These are phyloP conservation scores for Pseudoneurospora amorphoporcata DNA, from an alignment of 495 filamentous ascomycete genomes.

Conservation along the genomic window DNA sequence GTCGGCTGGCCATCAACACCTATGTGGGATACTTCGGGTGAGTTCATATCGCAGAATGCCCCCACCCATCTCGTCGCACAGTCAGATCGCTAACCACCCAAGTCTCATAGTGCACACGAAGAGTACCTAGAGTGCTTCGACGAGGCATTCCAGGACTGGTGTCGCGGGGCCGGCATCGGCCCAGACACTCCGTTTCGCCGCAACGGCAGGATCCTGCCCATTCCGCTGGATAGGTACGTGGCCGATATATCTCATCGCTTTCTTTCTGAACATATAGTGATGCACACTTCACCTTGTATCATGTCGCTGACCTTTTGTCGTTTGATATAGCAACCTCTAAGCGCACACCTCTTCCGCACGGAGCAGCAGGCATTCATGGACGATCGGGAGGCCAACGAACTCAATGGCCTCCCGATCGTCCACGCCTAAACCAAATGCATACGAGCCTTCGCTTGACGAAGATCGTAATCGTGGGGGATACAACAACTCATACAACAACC, in stretches of 20 bases:
- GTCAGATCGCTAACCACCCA: no score
- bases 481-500: background rate
- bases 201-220: background rate
- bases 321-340: background rate
- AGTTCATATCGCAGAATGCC: background rate
- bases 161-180: background rate
- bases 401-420: constrained; percentile 61
- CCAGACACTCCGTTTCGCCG: background rate
- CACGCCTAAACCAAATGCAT: constrained; percentile 60
- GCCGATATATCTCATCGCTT: background rate
- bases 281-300: background rate
- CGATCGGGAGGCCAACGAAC: constrained; percentile 61
- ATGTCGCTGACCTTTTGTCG: background rate
- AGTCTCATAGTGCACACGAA: background rate
- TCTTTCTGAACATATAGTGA: background rate
- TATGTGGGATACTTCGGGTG: background rate
- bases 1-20: background rate
- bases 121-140: background rate
- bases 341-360: constrained; percentile 37
- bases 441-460: constrained; percentile 7
- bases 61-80: no score
- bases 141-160: background rate
- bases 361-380: constrained; percentile 58
- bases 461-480: background rate
- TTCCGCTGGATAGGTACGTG: background rate